Conservation (phyloP, 768 basidiomycete genomes). For the Cubamyces lactineus region DNA sequence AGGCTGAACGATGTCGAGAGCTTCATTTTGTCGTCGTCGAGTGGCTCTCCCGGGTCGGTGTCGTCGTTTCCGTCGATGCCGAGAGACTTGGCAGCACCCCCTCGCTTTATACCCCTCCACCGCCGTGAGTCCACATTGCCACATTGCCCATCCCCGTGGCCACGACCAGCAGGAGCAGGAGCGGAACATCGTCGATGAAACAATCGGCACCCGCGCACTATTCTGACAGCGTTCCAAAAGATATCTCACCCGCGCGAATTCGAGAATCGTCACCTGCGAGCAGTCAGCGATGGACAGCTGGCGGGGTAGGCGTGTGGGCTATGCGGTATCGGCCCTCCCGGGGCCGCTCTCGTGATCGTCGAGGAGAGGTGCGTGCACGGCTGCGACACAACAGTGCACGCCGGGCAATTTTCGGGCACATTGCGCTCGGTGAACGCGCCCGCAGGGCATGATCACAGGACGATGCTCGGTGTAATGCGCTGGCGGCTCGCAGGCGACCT, state of each 20-base stretch:
- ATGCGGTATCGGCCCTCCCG: not conserved
- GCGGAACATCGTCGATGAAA: slow-evolving; percentile 23
- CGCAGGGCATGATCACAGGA: slow-evolving; percentile 8
- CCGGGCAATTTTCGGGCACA: slow-evolving; percentile 17
- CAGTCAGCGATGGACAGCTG: slow-evolving; percentile 1
- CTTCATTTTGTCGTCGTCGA: slow-evolving; percentile 25
- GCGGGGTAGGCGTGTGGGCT: slow-evolving; percentile 5
- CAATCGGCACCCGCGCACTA: slow-evolving; percentile 5
- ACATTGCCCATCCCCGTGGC: not conserved
- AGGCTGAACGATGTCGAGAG: slow-evolving; percentile 32
- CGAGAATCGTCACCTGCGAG: slow-evolving; percentile 3
- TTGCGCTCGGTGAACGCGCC: not conserved
- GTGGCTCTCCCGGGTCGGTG: not conserved
- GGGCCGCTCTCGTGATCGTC: slow-evolving; percentile 4
- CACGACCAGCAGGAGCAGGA: not conserved
- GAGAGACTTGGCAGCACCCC: slow-evolving; percentile 12
- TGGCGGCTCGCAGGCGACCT: slow-evolving; percentile 4
- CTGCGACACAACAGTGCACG: not conserved
- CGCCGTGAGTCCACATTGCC: no score
- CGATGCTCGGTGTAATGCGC: slow-evolving; percentile 17
- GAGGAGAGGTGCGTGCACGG: not conserved
- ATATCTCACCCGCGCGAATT: not conserved
- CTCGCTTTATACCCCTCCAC: slow-evolving; percentile 15
- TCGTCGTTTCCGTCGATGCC: slow-evolving; percentile 14
- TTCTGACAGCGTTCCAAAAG: not conserved